Evolutionary conservation across 2,329 filamentous ascomycete genomes (phyloP).

Genomic region (Hypoxylon sp.): DNA sequence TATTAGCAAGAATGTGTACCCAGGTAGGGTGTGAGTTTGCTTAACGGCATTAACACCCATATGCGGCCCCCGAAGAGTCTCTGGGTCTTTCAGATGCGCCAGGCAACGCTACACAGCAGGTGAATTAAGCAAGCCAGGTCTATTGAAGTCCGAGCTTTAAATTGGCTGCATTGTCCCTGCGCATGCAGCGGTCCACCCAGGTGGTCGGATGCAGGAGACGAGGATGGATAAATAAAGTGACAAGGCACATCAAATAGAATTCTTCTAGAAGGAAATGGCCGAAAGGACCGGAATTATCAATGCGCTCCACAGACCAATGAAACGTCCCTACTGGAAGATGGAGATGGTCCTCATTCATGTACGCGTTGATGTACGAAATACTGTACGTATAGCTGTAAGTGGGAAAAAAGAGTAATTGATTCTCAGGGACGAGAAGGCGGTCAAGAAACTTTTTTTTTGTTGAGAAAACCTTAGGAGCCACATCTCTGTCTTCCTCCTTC

Average conservation of each 20-base stretch:
- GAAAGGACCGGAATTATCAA: constrained; percentile 37
- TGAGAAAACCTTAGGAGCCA: constrained; percentile 4
- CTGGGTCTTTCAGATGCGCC: constrained; percentile 17
- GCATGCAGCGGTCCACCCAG: constrained; percentile 44
- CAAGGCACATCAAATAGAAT: constrained; percentile 37
- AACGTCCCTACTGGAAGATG: constrained; percentile 12
- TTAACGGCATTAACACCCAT: constrained; percentile 19
- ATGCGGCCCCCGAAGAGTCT: constrained; percentile 21
- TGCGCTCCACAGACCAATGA: constrained; percentile 29
- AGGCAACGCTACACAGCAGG: constrained; percentile 36
- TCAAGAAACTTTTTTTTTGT: not conserved
- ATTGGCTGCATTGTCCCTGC: constrained; percentile 43
- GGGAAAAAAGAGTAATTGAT: constrained; percentile 1
- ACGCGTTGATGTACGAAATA: constrained; percentile 10
- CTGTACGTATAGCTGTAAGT: not conserved
- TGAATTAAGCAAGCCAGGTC: constrained; percentile 1
- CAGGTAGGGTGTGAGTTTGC: constrained; percentile 11
- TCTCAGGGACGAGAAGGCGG: constrained; percentile 13
- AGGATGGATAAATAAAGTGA: constrained; percentile 25
- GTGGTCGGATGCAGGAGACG: constrained; percentile 43
- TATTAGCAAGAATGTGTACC: constrained; percentile 18
- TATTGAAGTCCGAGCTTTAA: constrained; percentile 37
- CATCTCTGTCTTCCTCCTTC: constrained; percentile 12
- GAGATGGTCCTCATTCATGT: constrained; percentile 20
- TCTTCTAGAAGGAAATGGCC: constrained; percentile 46